Base-by-base conservation (phyloP, 768 basidiomycete genomes). In the Pluteus cervinus region DNA sequence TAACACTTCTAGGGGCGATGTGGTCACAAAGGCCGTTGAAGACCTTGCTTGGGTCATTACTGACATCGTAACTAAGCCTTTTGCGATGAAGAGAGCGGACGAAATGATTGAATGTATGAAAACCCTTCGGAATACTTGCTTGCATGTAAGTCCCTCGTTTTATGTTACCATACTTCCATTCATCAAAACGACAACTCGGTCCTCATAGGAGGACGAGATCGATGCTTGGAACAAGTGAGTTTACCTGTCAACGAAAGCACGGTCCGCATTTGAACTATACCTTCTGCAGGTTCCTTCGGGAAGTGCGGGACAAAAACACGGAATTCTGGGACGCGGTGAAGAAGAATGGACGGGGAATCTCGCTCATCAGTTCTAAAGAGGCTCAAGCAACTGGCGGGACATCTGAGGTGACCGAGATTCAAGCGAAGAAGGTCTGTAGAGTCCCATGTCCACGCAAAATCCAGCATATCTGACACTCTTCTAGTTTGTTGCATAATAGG, bases 1-100 rank as follows among this genome's bases (percentile, higher is more conserved):
- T 48, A 85, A 87, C 52, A 61, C 86, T 23, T 69, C 66, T 18
- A 71, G 71, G 37, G 88, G 87, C 0, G 89, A 90, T 55, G 62
- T 90, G 14, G 86, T 92, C 25, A 76, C 73, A 10, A 90, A 93
- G 59, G 89, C 88, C 0, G 83, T 90, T 6, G 79, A 84, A 48
- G 91, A 92, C 56, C 58, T 93, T 32, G 76, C 70, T 9, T 68
- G 56, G 11, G 81, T 91, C 7, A 74, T 92, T 30, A 65, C 66
- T 41, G 83, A 89, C 53, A 72, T 90, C 29, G 68, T 85, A 7
- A 55, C 73, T 45, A 67, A 68, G 18, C 86, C 86, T 24, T 94
- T 93, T 60, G 73, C 85, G 26, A 62, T 58, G 24, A 70, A 77
- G 47, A 71, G 89, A 42, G 70, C 69, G 24, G 65, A 66, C 11